Base-by-base conservation (phyloP, 2,329 filamentous ascomycete genomes). In the Ascochyta viciae-villosae region DNA sequence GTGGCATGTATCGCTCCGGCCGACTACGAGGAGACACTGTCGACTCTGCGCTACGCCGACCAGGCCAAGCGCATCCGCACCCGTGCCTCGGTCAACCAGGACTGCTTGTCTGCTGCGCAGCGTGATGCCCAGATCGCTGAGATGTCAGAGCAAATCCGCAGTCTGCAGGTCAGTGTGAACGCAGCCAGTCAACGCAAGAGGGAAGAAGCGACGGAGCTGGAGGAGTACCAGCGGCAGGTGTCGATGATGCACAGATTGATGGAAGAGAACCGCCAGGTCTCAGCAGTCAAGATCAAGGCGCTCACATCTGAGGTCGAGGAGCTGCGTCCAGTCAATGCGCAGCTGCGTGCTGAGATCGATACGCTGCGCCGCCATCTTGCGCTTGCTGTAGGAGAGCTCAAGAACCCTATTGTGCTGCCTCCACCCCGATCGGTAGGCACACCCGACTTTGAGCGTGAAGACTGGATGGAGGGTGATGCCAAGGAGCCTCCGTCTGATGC, bases 31-130 rank as follows among this genome's bases (percentile, higher is more conserved):
- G 95, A 99, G 75, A 99, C 95, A 0, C 84, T 99, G 1, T 96
- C 92, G 2, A 99, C 95, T 1, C 86, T 99, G 12, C 91, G 95
- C 34, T 99, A 99, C 75, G 95, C 95, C 19, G 94, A 99, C 76
- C 94, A 98, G 77, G 95, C 95, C 58, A 99, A 99, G 81, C 89
- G 90, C 53, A 99, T 99, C 79, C 92, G 93, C 71, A 98, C 93
- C 31, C 89, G 92, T 46, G 95, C 95, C 24, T 88, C 93, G 29
- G 91, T 98, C 79, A 99, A 99, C 80, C 92, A 99, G 78, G 93
- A 97, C 76, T 90, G 92, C 67, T 89, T 97, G 65, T 94, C 91
- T 9, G 89, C 92, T 13, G 95, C 94, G 0, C 91, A 98, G 78
- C 88, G 96, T 62, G 95, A 99, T 76, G 92, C 92, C 4, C 92